These are phyloP conservation scores for Russula foetens DNA, from an alignment of 768 basidiomycete genomes.

Conservation along the genomic window DNA sequence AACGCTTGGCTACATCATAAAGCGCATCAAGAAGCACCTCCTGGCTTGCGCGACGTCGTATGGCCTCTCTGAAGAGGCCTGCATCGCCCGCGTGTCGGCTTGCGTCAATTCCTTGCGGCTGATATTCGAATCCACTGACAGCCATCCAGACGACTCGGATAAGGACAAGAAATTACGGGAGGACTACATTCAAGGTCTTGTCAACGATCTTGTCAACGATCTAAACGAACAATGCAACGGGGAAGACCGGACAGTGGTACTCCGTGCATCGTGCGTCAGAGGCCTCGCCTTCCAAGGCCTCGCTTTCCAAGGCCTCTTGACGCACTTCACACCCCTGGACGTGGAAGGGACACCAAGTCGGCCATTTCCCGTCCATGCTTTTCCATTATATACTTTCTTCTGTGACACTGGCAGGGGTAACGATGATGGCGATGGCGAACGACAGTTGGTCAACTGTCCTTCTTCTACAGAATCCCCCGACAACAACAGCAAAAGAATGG, in stretches of 20 bases:
- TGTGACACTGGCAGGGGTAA: neutral
- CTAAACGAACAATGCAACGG: neutral
- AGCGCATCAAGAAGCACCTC: constrained; percentile 3
- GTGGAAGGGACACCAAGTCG: neutral
- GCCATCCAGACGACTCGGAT: neutral
- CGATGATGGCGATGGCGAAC: too few species aligned
- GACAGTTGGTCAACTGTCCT: neutral
- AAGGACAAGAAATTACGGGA: neutral
- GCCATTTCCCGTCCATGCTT: neutral
- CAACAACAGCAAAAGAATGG: neutral
- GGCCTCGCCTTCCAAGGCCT: constrained; percentile 4
- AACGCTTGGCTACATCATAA: neutral
- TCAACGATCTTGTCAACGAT: neutral
- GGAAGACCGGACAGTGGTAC: neutral
- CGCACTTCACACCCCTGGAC: neutral
- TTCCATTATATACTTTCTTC: neutral
- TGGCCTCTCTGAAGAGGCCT: neutral
- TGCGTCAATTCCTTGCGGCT: constrained; percentile 1
- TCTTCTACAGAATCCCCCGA: neutral
- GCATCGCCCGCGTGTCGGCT: neutral
- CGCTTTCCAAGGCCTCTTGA: constrained; percentile 5
- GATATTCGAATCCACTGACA: neutral
- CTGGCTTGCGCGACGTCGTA: constrained; percentile 2
- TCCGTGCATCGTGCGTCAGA: constrained; percentile 6
- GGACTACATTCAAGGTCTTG: neutral